Base-by-base conservation (phyloP, 2,329 filamentous ascomycete genomes). In the Bipolaris cookei region DNA sequence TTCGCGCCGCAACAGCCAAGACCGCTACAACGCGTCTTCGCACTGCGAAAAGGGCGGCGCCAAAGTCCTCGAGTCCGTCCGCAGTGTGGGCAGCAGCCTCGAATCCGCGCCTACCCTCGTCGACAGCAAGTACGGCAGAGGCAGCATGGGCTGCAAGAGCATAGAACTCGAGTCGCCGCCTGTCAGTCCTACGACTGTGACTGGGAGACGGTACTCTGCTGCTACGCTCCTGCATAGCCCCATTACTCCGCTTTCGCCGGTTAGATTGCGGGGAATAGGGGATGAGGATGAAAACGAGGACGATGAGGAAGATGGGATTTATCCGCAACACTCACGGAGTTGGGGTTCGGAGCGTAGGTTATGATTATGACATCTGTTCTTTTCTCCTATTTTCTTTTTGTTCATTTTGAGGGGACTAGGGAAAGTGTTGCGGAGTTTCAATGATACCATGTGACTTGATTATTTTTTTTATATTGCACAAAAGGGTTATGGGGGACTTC, bases 91-190 rank as follows among this genome's bases (percentile, higher is more conserved):
- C 13, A 74, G 70, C 37, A 74, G 70, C 32, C 41, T 74, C 32
- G 70, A 69, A 8, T 70, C 68, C 30, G 70, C 69, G 28, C 72
- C 73, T 3, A 76, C 74, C 10, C 61, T 76, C 14, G 64, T 73
- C 25, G 71, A 72, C 35, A 67, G 57, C 7, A 68, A 60, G 37
- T 64, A 71, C 16, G n/a, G 61, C 37, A 63, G 63, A 6, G 46
- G 44, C 6, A 23, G 44, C 8, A 18, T 25, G 32, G 34, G 51
- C n/a, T 73, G 70, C 68, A 71, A 63, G 51, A 61, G 62, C 38
- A 56, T 64, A 51, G 59, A 62, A 30, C 41, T 62, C 42, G 62
- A 66, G 8, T 67, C 63, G 28, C 62, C 63, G 35, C 68, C 70
- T 34, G 58, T 69, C 41, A 71, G 66, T 50, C 62, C 65, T 2